phyloP scores from a whole-genome alignment of 371 early-diverging fungal species.

The Dichotomocladium elegans region DNA sequence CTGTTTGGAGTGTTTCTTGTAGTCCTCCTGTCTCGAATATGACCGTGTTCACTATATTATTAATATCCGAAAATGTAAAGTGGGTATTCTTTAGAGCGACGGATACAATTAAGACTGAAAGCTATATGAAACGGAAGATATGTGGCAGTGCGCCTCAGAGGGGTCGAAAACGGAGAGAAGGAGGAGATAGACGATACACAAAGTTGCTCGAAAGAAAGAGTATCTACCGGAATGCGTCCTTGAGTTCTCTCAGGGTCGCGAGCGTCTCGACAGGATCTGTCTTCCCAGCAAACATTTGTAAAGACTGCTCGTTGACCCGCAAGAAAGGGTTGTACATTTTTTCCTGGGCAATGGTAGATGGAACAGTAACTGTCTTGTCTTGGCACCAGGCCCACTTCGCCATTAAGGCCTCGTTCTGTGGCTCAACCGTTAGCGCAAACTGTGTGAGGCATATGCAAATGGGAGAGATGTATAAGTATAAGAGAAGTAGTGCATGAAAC shows the following conservation, averaged over 20 bases:
- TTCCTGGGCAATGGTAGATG: constrained; percentile 87
- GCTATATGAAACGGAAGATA: no score
- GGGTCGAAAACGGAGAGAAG: no score
- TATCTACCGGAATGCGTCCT: constrained; percentile 45
- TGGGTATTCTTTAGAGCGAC: no score
- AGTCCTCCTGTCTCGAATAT: no score
- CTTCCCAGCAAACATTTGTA: constrained; percentile 62
- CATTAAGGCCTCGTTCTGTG: constrained; percentile 42
- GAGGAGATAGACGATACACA: no score
- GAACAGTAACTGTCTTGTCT: constrained; percentile 60
- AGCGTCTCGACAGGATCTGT: constrained; percentile 76
- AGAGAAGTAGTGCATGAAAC: neutral
- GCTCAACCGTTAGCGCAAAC: constrained; percentile 48
- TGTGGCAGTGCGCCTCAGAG: no score
- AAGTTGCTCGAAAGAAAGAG: no score
- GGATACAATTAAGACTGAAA: no score
- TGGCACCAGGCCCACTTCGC: constrained; percentile 63
- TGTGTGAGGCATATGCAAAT: neutral
- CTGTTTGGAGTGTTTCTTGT: no score
- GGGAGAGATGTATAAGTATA: neutral
- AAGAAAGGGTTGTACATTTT: constrained; percentile 84
- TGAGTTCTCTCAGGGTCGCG: constrained; percentile 71
- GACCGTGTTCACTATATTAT: no score
- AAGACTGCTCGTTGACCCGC: constrained; percentile 68
- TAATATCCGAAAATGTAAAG: no score